Base-by-base conservation (phyloP, 768 basidiomycete genomes). In the Leucogyrophana mollusca region DNA sequence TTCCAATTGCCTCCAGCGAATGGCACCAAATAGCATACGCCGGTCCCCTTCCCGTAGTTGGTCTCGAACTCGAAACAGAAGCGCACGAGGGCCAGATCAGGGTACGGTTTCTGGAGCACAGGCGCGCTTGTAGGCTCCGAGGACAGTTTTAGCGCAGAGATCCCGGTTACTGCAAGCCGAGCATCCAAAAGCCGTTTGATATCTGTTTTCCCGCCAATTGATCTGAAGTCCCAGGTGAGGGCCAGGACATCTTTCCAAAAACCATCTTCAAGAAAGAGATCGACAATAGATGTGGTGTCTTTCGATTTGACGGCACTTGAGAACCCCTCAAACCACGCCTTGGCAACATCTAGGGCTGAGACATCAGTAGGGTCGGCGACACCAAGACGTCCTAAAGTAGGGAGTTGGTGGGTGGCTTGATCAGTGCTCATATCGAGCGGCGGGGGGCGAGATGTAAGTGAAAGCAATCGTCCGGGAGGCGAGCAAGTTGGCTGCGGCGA, bases 71-170 rank as follows among this genome's bases (percentile, higher is more conserved):
- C 71, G 56, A 87, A 83, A 40, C 75, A 56, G 22, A 73, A 59
- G 32, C 75, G 73, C 45, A 88, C 62, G 77, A 82, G 82, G 0
- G 70, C 73, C 3, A 87, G 50, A 54, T 85, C 85, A 0, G 77
- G 72, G 50, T 70, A 79, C 4, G 72, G 64, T 16, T 60, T 65
- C 33, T 70, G 66, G 10, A 82, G 42, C 1, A 48, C 60, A 9
- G 64, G 53, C 22, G 49, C 62, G 8, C 52, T 52, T 38, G 73
- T 49, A n/a, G 47, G 50, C 3, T 51, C 54, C 8, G 56, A 42
- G 13, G 52, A 56, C 40, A 64, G 59, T 34, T 30, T 34, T 4
- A 59, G 51, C 41, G 50, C 45, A 2, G 38, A 43, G 2, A 57
- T 22, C 17, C 56, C 57, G 2, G 60, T 61, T 10, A 57, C 48